Evolutionary conservation across 805 yeast species (phyloP).

Genomic region (Metschnikowia kunwiensis): DNA sequence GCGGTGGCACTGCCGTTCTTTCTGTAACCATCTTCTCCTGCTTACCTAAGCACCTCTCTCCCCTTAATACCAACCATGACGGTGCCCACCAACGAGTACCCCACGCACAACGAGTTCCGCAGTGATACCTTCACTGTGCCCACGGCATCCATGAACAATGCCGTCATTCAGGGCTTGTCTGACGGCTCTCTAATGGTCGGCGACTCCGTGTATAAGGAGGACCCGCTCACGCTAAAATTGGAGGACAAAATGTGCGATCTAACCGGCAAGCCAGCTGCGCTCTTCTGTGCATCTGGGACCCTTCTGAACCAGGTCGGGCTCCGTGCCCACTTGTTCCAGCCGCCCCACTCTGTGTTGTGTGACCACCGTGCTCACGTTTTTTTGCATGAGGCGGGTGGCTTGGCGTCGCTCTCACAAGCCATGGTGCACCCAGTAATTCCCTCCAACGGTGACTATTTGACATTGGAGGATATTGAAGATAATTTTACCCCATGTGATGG

Average conservation of each 20-base stretch:
- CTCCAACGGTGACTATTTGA: constrained; percentile 67
- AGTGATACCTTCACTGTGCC: constrained; percentile 93
- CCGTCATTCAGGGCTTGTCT: constrained; percentile 46
- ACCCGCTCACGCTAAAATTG: constrained; percentile 59
- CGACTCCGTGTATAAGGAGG: constrained; percentile 89
- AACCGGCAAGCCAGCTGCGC: constrained; percentile 77
- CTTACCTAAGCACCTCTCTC: not conserved
- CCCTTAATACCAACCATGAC: constrained; percentile 7
- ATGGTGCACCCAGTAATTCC: constrained; percentile 87
- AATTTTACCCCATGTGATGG: constrained; percentile 67
- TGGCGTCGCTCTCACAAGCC: constrained; percentile 85
- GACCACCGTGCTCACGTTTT: constrained; percentile 85
- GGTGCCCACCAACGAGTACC: constrained; percentile 15
- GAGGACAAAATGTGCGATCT: constrained; percentile 63
- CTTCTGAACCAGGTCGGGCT: constrained; percentile 85
- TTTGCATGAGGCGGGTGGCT: constrained; percentile 85
- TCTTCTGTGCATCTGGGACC: constrained; percentile 87
- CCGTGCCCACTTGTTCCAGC: constrained; percentile 71
- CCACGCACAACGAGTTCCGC: constrained; percentile 41
- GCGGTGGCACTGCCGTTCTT: not conserved
- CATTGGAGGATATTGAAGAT: constrained; percentile 73
- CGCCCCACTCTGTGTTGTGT: constrained; percentile 83
- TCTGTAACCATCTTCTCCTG: not conserved
- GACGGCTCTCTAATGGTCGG: constrained; percentile 44
- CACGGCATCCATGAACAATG: constrained; percentile 61